Conservation (phyloP, 1,284 basidiomycete genomes). For the Leccinum subrobustum region DNA sequence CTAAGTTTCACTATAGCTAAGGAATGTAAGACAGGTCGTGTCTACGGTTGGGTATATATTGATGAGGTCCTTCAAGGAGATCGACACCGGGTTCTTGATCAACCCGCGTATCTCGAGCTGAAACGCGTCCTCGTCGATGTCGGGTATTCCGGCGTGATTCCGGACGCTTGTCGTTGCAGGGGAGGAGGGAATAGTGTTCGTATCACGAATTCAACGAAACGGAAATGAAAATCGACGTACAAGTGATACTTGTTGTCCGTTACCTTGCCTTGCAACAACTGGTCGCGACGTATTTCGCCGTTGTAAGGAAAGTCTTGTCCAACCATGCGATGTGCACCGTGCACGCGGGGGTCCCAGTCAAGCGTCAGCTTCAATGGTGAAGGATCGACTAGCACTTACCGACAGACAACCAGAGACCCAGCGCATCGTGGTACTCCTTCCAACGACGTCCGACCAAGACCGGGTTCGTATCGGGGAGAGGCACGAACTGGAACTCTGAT, state of each 20-base stretch:
- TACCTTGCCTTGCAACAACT: slow-evolving; percentile 15
- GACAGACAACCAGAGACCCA: slow-evolving; percentile 47
- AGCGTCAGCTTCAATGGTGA: neutral
- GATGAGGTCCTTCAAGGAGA: slow-evolving; percentile 15
- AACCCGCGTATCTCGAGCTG: slow-evolving; percentile 15
- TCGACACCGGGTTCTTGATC: slow-evolving; percentile 6
- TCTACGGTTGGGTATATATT: no score
- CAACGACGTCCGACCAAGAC: slow-evolving; percentile 51
- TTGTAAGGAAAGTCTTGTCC: slow-evolving; percentile 18
- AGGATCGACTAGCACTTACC: slow-evolving; percentile 35
- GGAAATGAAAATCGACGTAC: slow-evolving; percentile 4
- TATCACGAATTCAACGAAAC: neutral
- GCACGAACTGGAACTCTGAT: slow-evolving; percentile 46
- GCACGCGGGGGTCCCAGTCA: neutral
- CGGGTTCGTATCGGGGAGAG: slow-evolving; percentile 51
- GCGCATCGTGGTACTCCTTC: slow-evolving; percentile 51
- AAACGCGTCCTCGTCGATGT: slow-evolving; percentile 16
- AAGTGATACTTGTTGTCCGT: slow-evolving; percentile 20
- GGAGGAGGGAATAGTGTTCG: neutral
- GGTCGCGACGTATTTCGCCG: slow-evolving; percentile 17
- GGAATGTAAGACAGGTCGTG: no score
- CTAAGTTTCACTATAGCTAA: no score
- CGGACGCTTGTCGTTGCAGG: slow-evolving; percentile 7
- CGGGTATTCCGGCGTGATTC: slow-evolving; percentile 17
- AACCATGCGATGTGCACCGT: neutral